These are phyloP conservation scores for Eucalyptus sp. DNA, from an alignment of 345 rosid genomes.

Conservation along the genomic window DNA sequence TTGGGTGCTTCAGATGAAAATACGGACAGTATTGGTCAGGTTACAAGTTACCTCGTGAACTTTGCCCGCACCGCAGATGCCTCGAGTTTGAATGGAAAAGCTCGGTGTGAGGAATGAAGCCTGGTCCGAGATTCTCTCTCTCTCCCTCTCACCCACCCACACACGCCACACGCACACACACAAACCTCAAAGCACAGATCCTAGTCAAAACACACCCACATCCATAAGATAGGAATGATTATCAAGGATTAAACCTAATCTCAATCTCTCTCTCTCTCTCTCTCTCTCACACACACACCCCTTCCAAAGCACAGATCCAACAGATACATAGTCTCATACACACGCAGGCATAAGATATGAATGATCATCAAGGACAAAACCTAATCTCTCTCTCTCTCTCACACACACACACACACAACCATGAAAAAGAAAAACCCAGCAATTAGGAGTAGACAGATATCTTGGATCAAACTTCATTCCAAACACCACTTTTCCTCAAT, in stretches of 20 bases:
- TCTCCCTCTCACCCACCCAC: background rate
- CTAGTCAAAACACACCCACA: background rate
- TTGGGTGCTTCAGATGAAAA: background rate
- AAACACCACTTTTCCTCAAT: slow-evolving; percentile 29
- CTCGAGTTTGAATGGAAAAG: slow-evolving; percentile 10
- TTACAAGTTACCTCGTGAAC: background rate
- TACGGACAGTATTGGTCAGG: background rate
- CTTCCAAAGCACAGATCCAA: background rate
- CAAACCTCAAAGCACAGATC: background rate
- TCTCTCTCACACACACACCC: background rate
- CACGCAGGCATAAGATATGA: background rate
- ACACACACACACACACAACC: background rate
- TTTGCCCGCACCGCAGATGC: background rate
- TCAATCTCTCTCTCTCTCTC: background rate
- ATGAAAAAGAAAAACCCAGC: background rate
- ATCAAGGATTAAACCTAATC: background rate
- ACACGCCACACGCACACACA: background rate
- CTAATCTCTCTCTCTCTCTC: background rate
- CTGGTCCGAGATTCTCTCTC: slow-evolving; percentile 64
- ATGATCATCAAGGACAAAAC: background rate
- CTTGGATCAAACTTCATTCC: slow-evolving; percentile 52
- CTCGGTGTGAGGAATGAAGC: slow-evolving; percentile 72
- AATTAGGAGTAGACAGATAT: background rate
- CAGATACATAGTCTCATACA: background rate
- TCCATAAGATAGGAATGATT: background rate